Evolutionary conservation across 129 eudicot species (phyloP).

Genomic region (Escallonia rubra): DNA sequence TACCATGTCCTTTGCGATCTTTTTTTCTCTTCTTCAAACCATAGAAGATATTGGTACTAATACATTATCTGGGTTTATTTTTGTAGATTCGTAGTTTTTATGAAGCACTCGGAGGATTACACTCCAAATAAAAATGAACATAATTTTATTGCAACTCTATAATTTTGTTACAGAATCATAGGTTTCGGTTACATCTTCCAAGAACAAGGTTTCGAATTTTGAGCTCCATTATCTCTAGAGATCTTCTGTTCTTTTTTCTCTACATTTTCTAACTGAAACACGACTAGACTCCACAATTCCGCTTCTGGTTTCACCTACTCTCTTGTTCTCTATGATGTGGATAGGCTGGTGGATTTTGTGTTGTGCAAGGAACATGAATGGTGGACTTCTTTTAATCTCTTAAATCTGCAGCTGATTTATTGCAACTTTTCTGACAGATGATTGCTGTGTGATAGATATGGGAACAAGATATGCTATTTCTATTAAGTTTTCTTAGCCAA

Average conservation of each 20-base stretch:
- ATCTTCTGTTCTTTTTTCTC: not conserved
- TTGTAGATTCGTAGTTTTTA: too few relatives aligned
- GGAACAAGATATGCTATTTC: slow-evolving; percentile 12
- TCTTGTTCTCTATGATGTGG: not conserved
- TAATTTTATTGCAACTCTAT: too few relatives aligned
- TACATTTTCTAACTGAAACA: not conserved
- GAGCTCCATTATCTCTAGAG: not conserved
- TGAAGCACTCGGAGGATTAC: too few relatives aligned
- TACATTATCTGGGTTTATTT: too few relatives aligned
- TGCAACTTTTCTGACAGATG: slow-evolving; percentile 24
- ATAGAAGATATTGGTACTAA: too few relatives aligned
- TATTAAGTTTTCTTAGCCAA: slow-evolving; percentile 14
- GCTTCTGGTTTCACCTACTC: not conserved
- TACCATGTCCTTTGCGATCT: too few relatives aligned
- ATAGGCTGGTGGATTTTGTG: not conserved
- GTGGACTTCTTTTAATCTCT: not conserved
- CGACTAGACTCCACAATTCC: not conserved
- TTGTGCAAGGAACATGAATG: not conserved
- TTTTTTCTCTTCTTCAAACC: too few relatives aligned
- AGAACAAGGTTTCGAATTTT: too few relatives aligned
- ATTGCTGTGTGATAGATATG: slow-evolving; percentile 13
- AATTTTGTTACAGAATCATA: too few relatives aligned
- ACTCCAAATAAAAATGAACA: too few relatives aligned
- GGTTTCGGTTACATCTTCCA: too few relatives aligned
- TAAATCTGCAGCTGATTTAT: slow-evolving; percentile 10